Evolutionary conservation across 108 stramenopile genomes (phyloP).

Genomic region (Skeletonema potamos): DNA sequence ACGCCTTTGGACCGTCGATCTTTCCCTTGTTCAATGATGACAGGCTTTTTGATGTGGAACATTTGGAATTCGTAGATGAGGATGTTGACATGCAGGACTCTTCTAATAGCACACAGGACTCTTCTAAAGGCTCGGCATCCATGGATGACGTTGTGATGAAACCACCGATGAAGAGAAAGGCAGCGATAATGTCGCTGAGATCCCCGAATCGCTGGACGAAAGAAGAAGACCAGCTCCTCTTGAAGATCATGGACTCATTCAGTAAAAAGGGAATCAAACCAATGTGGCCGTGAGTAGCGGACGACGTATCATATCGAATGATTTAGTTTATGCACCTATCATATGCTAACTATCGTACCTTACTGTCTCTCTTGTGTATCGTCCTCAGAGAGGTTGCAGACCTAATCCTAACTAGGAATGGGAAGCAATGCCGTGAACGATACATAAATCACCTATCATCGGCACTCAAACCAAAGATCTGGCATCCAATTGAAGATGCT

Average conservation of each 20-base stretch:
- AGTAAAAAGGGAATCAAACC: neutral
- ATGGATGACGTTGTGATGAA: neutral
- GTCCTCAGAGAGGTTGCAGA: neutral
- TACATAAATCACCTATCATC: slow-evolving; percentile 92
- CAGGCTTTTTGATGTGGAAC: slow-evolving; percentile 2
- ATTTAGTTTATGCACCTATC: neutral
- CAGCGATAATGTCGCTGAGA: neutral
- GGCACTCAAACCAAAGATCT: slow-evolving; percentile 79
- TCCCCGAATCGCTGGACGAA: slow-evolving; percentile 11
- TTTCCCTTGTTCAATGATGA: slow-evolving; percentile 6
- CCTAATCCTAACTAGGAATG: slow-evolving; percentile 57
- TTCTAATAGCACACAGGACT: neutral
- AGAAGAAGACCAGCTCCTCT: slow-evolving; percentile 16
- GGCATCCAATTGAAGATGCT: slow-evolving; percentile 52
- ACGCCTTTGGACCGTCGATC: neutral
- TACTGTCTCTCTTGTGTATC: too few relatives aligned
- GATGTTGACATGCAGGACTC: neutral
- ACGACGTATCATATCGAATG: too few relatives aligned
- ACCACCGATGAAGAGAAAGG: neutral
- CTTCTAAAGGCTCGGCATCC: neutral
- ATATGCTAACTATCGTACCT: neutral
- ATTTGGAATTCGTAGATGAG: neutral
- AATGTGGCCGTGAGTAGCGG: slow-evolving; percentile 34
- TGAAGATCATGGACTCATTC: slow-evolving; percentile 7
- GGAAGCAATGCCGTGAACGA: slow-evolving; percentile 93